Percentiles rank a stretch among this genome's conserved stretches.
These are phyloP conservation scores for Solanum bulbocastanum DNA, from an alignment of 257 asterid species.

Conservation along the genomic window DNA sequence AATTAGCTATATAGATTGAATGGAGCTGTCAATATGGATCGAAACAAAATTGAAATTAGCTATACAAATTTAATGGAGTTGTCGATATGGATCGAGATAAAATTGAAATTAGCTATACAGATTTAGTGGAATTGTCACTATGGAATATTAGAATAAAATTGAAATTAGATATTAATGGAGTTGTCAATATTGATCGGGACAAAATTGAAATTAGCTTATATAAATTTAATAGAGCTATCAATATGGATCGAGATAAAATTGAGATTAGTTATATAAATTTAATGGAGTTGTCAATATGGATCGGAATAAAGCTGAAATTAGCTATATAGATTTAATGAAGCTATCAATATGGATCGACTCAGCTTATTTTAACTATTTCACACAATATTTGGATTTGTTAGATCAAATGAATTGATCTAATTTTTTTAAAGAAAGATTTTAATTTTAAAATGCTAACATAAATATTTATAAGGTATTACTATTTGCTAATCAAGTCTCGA, in stretches of 20 bases:
- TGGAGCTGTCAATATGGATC: no score
- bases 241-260: no score
- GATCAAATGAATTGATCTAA: neutral
- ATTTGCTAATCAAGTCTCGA: neutral
- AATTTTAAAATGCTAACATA: neutral
- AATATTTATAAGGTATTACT: neutral
- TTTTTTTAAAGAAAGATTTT: no score
- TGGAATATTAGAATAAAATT: no score
- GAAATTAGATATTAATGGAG: neutral
- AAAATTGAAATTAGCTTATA: neutral
- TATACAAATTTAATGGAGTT: no score
- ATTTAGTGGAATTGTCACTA: no score
- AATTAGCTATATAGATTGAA: no score
- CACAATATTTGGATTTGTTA: neutral
- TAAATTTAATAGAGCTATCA: neutral
- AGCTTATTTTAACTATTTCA: neutral
- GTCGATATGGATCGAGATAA: no score
- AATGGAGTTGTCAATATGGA: neutral
- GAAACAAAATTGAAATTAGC: neutral
- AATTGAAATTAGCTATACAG: no score
- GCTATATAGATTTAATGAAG: neutral
- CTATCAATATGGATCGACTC: neutral
- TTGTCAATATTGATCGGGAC: neutral
- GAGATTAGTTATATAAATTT: no score
- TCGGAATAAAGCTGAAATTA: neutral